phyloP scores from a whole-genome alignment of 2,329 filamentous ascomycete genomes.

The Phialophora verrucosa region DNA sequence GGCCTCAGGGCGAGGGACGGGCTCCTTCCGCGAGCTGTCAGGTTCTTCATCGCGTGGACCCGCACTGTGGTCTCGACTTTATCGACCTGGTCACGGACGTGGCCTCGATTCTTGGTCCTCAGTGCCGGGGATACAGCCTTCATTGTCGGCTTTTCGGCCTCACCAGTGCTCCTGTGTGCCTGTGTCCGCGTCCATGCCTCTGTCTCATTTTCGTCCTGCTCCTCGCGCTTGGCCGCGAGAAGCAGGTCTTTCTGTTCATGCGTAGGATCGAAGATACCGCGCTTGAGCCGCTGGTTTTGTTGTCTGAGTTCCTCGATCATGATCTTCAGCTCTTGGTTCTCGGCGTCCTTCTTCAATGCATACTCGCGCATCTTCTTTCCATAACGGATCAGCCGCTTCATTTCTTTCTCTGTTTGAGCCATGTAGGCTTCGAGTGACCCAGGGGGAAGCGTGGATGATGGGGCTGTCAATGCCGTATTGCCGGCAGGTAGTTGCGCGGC shows the following conservation, averaged over 20 bases:
- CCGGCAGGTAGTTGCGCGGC: background rate
- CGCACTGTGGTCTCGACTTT: slow-evolving; percentile 23
- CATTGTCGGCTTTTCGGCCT: background rate
- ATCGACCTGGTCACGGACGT: slow-evolving; percentile 26
- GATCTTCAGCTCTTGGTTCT: slow-evolving; percentile 33
- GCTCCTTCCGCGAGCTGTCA: background rate
- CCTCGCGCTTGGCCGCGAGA: background rate
- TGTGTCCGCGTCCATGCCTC: background rate
- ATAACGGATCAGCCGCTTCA: slow-evolving; percentile 65
- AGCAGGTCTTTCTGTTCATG: background rate
- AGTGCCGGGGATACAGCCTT: background rate
- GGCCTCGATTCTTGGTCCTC: slow-evolving; percentile 15
- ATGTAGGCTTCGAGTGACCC: slow-evolving; percentile 64
- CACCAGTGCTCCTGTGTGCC: background rate
- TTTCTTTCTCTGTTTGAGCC: slow-evolving; percentile 62
- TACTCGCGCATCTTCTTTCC: slow-evolving; percentile 38
- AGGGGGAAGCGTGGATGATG: slow-evolving; percentile 6
- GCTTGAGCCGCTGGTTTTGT: slow-evolving; percentile 28
- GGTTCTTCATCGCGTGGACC: background rate
- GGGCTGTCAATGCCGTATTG: background rate
- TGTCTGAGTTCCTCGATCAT: slow-evolving; percentile 27
- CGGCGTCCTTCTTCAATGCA: slow-evolving; percentile 32
- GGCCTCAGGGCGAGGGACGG: background rate
- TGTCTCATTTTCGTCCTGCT: background rate
- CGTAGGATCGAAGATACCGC: background rate